Base-by-base conservation (phyloP, 495 filamentous ascomycete species). In the Hypoxylon fragiforme region DNA sequence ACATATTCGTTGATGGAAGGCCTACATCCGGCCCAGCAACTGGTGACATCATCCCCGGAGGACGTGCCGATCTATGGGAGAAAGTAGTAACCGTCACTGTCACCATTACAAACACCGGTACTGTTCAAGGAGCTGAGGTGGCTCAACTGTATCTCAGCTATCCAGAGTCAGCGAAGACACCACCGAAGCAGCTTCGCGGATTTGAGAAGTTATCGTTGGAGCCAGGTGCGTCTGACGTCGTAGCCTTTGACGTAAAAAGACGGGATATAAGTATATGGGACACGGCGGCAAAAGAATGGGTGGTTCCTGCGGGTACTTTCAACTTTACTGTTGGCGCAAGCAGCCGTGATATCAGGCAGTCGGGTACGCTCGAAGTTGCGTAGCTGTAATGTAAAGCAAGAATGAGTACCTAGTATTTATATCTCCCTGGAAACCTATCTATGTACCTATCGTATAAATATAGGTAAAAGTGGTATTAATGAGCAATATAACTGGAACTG, bases 91-190 rank as follows among this genome's bases (percentile, higher is more conserved):
- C 81, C 0, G 73, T 90, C 7, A 75, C 79, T 1, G 77, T 82
- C 2, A 74, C 72, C 3, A 61, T 96, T 18, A 79, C 71, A 19
- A 95, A 96, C 72, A 83, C 82, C 0, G 91, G 92, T 26, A 13
- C 45, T 0, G 78, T 88, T 1, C 63, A 74, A 0, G 92, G 92
- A 1, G 81, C 87, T 55, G 85, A 88, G 43, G 89, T 96, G 1
- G 76, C 91, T 0, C 91, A 96, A 70, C 65, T 84, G 31, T 82
- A 82, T 47, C 43, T 84, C 13, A 52, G 65, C 1, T 65, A 68
- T 20, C 75, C 76, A 1, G 51, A 69, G 28, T 65, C 65, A 0
- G 85, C 85, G 4, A 70, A 71, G 11, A 76, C 83, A 3, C 81
- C 74, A 31, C 75, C 70, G 6, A 74, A 67, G 61, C 82, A 83